A percentile compares a stretch with the other conserved stretches of the same genome.
These are phyloP conservation scores for Hemerocallis citrina DNA, from an alignment of 106 monocot species.

Conservation along the genomic window DNA sequence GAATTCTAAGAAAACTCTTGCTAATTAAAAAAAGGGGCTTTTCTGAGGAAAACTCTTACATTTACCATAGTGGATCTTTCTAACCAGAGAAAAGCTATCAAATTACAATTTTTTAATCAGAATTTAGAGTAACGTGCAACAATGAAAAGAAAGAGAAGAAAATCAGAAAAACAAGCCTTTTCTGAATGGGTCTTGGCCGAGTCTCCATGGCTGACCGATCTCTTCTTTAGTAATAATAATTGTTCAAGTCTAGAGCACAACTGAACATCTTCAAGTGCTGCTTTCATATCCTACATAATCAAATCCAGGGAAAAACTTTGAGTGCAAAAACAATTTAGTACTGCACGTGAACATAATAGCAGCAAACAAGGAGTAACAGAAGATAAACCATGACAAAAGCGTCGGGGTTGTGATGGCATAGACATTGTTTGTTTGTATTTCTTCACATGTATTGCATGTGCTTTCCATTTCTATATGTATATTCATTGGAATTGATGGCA, in stretches of 20 bases:
- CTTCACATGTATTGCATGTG: too few species aligned
- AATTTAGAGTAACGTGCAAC: constrained; percentile 1
- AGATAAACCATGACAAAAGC: too few species aligned
- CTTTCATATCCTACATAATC: constrained; percentile 29
- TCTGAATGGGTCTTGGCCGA: constrained; percentile 30
- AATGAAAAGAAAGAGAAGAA: constrained; percentile 5
- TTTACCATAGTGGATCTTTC: too few species aligned
- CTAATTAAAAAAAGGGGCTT: too few species aligned
- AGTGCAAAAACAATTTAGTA: not conserved
- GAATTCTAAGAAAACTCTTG: too few species aligned
- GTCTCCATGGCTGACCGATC: constrained; percentile 35
- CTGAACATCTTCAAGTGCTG: constrained; percentile 47
- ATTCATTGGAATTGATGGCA: too few species aligned
- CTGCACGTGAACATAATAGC: not conserved
- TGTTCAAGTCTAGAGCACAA: constrained; percentile 42
- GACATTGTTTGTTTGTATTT: too few species aligned
- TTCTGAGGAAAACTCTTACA: too few species aligned
- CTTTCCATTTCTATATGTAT: too few species aligned
- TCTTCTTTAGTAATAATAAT: constrained; percentile 45
- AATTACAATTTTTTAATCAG: too few species aligned
- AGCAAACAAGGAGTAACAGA: constrained; percentile 8
- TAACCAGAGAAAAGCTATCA: too few species aligned
- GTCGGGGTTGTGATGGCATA: too few species aligned
- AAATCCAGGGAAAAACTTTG: constrained; percentile 4
- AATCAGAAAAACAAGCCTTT: constrained; percentile 46